Base-by-base conservation (phyloP, 305 asterid genomes). In the Andrographis paniculata region DNA sequence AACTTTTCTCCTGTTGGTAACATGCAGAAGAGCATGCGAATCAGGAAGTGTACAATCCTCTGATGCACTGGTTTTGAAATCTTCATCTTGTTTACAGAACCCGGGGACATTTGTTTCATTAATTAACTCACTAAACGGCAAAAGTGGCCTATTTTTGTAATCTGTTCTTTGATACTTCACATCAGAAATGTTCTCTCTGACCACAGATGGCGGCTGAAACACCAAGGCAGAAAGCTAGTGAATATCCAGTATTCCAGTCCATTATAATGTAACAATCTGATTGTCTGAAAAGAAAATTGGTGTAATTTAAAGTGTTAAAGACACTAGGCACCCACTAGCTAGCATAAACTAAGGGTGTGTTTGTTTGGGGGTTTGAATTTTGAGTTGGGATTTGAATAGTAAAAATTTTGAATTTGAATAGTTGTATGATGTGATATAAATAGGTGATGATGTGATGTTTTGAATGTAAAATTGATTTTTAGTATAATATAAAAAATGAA, bases 1-100 rank as follows among this genome's bases (percentile, higher is more conserved):
- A 55, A 61, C 67, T 76, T 82, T 91, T 72, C 74, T 78, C 74
- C 99, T 68, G 60, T 75, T 85, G 64, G 99, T 91, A 56, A 91
- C 94, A 73, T 80, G 80, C 76, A 78, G 70, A 53, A 91, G 62
- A 63, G 87, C 73, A 65, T 46, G 70, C 33, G 91, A 82, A 46
- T 70, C 77, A 39, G 94, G 95, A 62, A 82, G 79, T 51, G 43
- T 50, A 52, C 69, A 61, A 49, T 75, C 88, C 30, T 68, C 83
- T 43, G 44, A 49, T 64, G 39, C 70, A 55, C 52, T 53, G 45
- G 44, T 59, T 49, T 50, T 45, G 47, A 58, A 55, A 55, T 59
- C 72, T 53, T 65, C 65, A 53, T 72, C 77, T 69, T 67, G 75
- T 51, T 59, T 60, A 61, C 59, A 20, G 48, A 63, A 22, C 64